Conservation (phyloP, 1,284 basidiomycete genomes). For the Agaricales sp. region DNA sequence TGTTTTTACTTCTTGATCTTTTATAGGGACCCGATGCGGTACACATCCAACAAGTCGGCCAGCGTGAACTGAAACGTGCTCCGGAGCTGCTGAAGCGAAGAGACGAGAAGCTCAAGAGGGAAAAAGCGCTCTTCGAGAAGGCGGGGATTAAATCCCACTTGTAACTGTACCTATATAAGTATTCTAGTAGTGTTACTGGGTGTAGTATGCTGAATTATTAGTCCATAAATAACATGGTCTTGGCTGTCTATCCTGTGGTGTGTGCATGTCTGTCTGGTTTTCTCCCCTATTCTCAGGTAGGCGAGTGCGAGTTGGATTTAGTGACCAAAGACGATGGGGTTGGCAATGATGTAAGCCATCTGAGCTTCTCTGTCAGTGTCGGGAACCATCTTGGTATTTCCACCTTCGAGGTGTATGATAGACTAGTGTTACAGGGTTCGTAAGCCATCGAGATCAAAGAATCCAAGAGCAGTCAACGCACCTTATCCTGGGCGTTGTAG, state of each 20-base stretch:
- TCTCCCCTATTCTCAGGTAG: no score
- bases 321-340: not conserved
- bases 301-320: no score
- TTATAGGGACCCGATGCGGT: constrained; percentile 36
- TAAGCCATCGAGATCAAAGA: no score
- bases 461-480: not conserved
- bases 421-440: not conserved
- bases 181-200: not conserved
- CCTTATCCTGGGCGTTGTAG: not conserved
- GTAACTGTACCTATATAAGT: constrained; percentile 19
- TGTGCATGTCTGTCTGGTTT: no score
- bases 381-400: not conserved
- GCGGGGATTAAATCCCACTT: constrained; percentile 49
- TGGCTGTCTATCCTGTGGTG: no score
- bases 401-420: not conserved
- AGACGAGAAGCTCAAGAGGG: constrained; percentile 46
- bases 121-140: constrained; percentile 46
- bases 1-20: constrained; percentile 9
- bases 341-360: not conserved
- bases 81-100: constrained; percentile 41
- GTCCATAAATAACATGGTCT: no score
- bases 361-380: not conserved
- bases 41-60: constrained; percentile 91
- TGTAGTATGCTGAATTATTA: no score
- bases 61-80: constrained; percentile 71